Base-by-base conservation (phyloP, 306 rosid species). In the Ormosia emarginata region DNA sequence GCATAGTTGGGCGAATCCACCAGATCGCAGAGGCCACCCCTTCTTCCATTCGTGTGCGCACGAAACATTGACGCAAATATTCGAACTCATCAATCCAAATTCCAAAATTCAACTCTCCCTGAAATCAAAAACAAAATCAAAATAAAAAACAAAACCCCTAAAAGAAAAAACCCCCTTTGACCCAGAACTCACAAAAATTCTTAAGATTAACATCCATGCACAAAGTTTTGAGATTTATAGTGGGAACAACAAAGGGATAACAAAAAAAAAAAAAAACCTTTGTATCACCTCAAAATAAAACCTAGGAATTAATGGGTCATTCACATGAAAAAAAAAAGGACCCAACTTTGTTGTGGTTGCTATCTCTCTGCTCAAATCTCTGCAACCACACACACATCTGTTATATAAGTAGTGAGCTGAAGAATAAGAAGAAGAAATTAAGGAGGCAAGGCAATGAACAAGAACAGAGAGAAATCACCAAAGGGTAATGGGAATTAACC, bases 21-120 rank as follows among this genome's bases (percentile, higher is more conserved):
- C 98, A 77, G 96, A 90, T 93, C 96, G 88, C 57, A 93, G 71
- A 77, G 89, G 86, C 99, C 99, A 95, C 29, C 99, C 99, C 78
- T 76, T 90, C 88, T 87, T 93, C 96, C 98, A 92, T 50, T 93
- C 92, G 62, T 77, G 90, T 4, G 83, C 83, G 75, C 96, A 93
- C 73, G 82, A 85, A 50, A 61, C 91, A 82, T 90, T 92, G 64
- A 79, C 89, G 86, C 98, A 92, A 90, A 89, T 81, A 78, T 81
- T 87, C 34, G 97, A 83, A 67, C 87, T 93, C 99, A 95, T 95
- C 8, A 76, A 84, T 73, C 89, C 79, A 79, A 86, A 61, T 81
- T 83, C 88, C 81, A 77, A 87, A 74, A 88, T 86, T 89, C 87
- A 75, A 74, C 75, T 37, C 85, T 63, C n/a, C 24, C 68, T 44